These are phyloP conservation scores for Eudorina sp. DNA, from an alignment of 139 green algal genomes.

Conservation along the genomic window DNA sequence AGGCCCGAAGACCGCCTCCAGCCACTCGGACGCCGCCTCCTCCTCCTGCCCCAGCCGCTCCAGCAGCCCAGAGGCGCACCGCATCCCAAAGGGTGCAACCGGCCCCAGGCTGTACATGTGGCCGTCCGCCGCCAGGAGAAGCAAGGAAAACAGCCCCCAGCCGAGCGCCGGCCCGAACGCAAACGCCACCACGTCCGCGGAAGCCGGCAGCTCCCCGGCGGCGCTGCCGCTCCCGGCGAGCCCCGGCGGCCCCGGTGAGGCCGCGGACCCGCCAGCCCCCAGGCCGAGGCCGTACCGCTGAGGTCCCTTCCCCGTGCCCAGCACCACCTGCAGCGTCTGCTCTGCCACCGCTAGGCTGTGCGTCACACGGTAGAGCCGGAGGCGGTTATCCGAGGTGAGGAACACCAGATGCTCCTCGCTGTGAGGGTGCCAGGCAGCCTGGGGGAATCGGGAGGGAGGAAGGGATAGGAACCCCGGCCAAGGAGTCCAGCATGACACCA, in stretches of 20 bases:
- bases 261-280: too few species aligned
- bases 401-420: slow-evolving; percentile 57
- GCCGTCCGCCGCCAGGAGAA: slow-evolving; percentile 64
- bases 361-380: slow-evolving; percentile 52
- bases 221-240: background rate
- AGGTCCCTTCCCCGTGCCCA: background rate
- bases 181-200: slow-evolving; percentile 59
- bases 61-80: slow-evolving; percentile 1
- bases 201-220: slow-evolving; percentile 8
- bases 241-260: background rate
- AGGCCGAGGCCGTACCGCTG: slow-evolving; percentile 31
- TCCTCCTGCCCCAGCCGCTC: slow-evolving; percentile 35
- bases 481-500: too few species aligned
- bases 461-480: too few species aligned
- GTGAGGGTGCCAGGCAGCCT: slow-evolving; percentile 60
- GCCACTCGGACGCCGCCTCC: slow-evolving; percentile 9
- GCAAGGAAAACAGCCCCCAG: slow-evolving; percentile 69
- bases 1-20: background rate
- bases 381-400: slow-evolving; percentile 57
- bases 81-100: slow-evolving; percentile 68
- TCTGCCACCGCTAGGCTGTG: slow-evolving; percentile 50
- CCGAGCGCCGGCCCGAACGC: slow-evolving; percentile 57
- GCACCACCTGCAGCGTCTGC: slow-evolving; percentile 56
- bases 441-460: background rate
- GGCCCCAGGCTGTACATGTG: slow-evolving; percentile 69